phyloP scores from a whole-genome alignment of 805 yeast species.

The Kuraishia floccosa region DNA sequence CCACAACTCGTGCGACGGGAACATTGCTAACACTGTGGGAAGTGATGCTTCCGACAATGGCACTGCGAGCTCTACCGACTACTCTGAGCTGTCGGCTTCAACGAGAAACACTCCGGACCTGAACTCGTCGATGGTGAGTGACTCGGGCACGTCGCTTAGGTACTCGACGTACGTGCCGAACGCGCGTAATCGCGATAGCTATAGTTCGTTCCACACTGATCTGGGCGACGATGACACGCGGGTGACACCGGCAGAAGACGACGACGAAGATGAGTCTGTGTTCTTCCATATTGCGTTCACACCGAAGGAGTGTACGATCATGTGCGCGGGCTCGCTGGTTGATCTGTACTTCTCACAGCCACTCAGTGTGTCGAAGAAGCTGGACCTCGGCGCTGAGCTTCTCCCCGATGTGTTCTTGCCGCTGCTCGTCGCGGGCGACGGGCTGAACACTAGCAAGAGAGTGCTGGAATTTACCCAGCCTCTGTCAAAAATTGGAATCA shows the following conservation, averaged over 20 bases:
- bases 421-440: conserved; percentile 53
- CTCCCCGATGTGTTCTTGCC: conserved; percentile 33
- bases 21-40: background rate
- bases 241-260: conserved; percentile 4
- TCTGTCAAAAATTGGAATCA: conserved; percentile 40
- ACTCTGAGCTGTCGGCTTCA: background rate
- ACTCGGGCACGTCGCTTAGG: background rate
- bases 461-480: conserved; percentile 49
- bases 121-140: background rate
- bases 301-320: conserved; percentile 51
- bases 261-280: conserved; percentile 23
- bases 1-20: conserved; percentile 11
- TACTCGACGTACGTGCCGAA: too few species aligned
- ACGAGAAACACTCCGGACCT: background rate
- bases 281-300: conserved; percentile 55
- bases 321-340: conserved; percentile 32
- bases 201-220: conserved; percentile 5
- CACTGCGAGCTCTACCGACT: conserved; percentile 6
- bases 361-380: conserved; percentile 18
- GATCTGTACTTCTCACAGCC: conserved; percentile 25
- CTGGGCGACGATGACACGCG: conserved; percentile 2
- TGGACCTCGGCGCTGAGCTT: conserved; percentile 26
- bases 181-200: too few species aligned
- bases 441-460: conserved; percentile 38
- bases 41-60: conserved; percentile 2